Evolutionary conservation across 768 basidiomycete species (phyloP).

Genomic region (Phaffia australis): DNA sequence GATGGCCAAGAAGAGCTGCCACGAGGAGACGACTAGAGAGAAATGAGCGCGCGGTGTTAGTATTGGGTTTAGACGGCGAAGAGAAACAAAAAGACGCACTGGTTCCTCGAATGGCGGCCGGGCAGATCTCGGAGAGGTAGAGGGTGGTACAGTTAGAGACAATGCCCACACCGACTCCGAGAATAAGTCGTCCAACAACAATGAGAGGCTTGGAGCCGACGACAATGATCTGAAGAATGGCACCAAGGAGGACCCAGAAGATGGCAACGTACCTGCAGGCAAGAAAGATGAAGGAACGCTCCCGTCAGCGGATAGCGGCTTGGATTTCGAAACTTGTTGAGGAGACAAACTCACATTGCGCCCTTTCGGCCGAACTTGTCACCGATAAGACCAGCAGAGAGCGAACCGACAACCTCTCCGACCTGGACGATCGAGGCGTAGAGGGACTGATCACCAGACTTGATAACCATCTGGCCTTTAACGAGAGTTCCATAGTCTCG

Average conservation of each 20-base stretch:
- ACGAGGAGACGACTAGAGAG: conserved; percentile 19
- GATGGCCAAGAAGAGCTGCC: conserved; percentile 38
- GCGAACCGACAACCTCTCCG: conserved; percentile 37
- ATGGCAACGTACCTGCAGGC: conserved; percentile 15
- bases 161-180: conserved; percentile 36
- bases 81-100: conserved; percentile 34
- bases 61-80: conserved; percentile 31
- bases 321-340: conserved; percentile 31
- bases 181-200: conserved; percentile 36
- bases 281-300: conserved; percentile 25
- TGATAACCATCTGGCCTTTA: not conserved
- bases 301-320: conserved; percentile 31
- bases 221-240: conserved; percentile 11
- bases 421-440: conserved; percentile 37
- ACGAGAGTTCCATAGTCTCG: conserved; percentile 21
- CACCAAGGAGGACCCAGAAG: not conserved
- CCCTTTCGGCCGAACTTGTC: conserved; percentile 36
- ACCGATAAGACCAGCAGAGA: conserved; percentile 35
- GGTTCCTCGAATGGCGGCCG: conserved; percentile 36
- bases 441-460: conserved; percentile 27
- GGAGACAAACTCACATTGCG: conserved; percentile 28
- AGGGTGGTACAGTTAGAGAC: conserved; percentile 32
- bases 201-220: conserved; percentile 26
- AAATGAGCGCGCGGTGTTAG: not conserved
- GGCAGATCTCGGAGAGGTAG: conserved; percentile 37